phyloP scores from a whole-genome alignment of 202 grass and related monocot genomes.

The Musa balbisiana region DNA sequence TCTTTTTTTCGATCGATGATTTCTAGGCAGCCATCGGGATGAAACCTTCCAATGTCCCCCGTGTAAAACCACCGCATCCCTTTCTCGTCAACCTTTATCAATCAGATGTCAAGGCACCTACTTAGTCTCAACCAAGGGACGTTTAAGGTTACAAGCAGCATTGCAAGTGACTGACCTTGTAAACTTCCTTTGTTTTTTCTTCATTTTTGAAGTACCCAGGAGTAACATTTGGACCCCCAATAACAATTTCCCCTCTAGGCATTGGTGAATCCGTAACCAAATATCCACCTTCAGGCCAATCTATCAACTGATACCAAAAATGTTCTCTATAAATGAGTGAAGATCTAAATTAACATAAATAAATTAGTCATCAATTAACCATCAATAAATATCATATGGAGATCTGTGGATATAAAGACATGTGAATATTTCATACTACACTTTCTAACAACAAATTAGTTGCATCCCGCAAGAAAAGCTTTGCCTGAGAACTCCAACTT shows the following conservation, averaged over 20 bases:
- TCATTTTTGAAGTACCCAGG: constrained; percentile 82
- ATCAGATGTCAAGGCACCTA: constrained; percentile 6
- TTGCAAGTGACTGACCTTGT: constrained; percentile 41
- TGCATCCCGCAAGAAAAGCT: too few species aligned
- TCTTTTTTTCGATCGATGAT: constrained; percentile 92
- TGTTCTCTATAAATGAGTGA: constrained; percentile 21
- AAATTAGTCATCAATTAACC: too few species aligned
- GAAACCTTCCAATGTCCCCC: constrained; percentile 80
- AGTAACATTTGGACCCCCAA: constrained; percentile 66
- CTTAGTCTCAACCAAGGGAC: not conserved
- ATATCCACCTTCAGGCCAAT: constrained; percentile 80
- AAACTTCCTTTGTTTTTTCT: constrained; percentile 67
- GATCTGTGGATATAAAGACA: too few species aligned
- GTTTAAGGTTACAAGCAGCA: not conserved
- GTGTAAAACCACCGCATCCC: constrained; percentile 83
- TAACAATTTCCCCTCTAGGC: constrained; percentile 68
- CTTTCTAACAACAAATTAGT: too few species aligned
- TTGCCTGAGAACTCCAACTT: too few species aligned
- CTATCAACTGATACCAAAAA: constrained; percentile 58
- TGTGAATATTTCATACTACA: too few species aligned
- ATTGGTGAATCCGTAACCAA: constrained; percentile 65
- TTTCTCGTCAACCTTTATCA: constrained; percentile 52
- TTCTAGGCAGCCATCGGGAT: constrained; percentile 78
- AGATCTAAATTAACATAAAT: not conserved
- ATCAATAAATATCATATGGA: too few species aligned